Conservation (phyloP, 176 grass and related monocot genomes). For the Miscanthus lutarioriparius region DNA sequence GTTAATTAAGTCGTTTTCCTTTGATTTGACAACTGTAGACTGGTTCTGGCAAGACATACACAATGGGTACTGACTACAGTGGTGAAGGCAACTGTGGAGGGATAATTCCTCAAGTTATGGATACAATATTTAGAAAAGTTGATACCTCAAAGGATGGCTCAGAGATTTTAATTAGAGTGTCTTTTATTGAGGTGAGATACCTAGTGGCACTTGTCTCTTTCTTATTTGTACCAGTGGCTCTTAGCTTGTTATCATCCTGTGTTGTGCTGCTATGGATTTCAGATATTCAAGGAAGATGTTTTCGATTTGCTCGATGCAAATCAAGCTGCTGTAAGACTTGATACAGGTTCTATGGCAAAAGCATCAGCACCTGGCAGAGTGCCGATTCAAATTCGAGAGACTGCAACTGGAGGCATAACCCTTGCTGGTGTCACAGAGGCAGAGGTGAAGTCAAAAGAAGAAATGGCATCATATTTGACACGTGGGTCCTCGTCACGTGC, state of each 20-base stretch:
- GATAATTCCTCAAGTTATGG: conserved; percentile 97
- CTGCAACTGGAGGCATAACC: conserved; percentile 72
- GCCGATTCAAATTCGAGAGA: conserved; percentile 98
- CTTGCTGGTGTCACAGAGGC: conserved; percentile 90
- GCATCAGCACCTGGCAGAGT: conserved; percentile 53
- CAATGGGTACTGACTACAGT: conserved; percentile 90
- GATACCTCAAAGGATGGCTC: conserved; percentile 50
- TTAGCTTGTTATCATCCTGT: conserved; percentile 21
- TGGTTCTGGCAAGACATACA: conserved; percentile 95
- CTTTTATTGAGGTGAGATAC: conserved; percentile 88
- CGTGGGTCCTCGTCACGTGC: conserved; percentile 78
- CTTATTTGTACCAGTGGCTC: not conserved
- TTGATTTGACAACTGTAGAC: conserved; percentile 60
- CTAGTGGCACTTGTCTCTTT: not conserved
- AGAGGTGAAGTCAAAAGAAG: conserved; percentile 90
- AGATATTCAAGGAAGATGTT: conserved; percentile 99
- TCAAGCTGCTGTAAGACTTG: conserved; percentile 51
- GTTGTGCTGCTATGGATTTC: conserved; percentile 33
- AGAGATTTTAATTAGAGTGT: conserved; percentile 87
- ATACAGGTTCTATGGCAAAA: conserved; percentile 51
- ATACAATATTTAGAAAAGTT: conserved; percentile 83
- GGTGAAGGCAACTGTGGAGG: conserved; percentile 65
- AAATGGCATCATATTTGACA: conserved; percentile 75
- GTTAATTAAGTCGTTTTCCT: conserved; percentile 28
- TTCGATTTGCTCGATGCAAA: conserved; percentile 82